Evolutionary conservation across 345 rosid genomes (phyloP), one percentile per base, ranked within the genome.

Genomic region (Anacardium occidentale): DNA sequence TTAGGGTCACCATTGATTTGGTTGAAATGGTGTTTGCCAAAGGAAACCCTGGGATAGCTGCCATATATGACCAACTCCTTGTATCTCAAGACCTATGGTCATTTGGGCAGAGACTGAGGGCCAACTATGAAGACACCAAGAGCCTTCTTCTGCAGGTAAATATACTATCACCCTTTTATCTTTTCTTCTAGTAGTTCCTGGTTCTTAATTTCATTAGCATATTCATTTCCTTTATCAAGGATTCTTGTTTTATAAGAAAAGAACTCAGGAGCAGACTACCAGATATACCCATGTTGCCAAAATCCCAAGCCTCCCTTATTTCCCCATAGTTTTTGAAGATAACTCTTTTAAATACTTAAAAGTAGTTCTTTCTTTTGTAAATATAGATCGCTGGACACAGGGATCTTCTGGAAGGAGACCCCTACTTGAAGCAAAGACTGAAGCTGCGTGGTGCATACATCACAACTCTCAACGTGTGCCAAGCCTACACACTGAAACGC

Each of bases 1-100:
- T 92, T 75, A 85, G 97, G 76, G 97, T 91, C 78, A 92, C 99
- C 29, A 87, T 95, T 60, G 99, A 95, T 81, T 83, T 95, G 67
- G 88, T 95, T 66, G 99, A 95, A 83, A 95, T 95, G 99, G 99
- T 95, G 77, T 95, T 95, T 4, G 99, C 99, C 66, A 95, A 95
- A 85, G 99, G 97, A 73, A 92, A 92, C 80, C 98, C 96, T 0
- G 92, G 92, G 34, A 95, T 95, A 11, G 98, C 99, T 24, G 90
- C 96, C 66, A 62, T 91, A 82, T 88, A 81, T 25, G 99, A 95
- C 68, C 86, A 85, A 68, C 98, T 95, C 66, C 98, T 95, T 26
- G 99, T 95, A 61, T 95, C 96, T 4, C 52, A 85, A 72, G 97
- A 92, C 14, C 73, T 95, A 14, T 85, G 91, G 90, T 78, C 88